Base-by-base conservation (phyloP, 805 yeast species). In the Hanseniaspora osmophila region DNA sequence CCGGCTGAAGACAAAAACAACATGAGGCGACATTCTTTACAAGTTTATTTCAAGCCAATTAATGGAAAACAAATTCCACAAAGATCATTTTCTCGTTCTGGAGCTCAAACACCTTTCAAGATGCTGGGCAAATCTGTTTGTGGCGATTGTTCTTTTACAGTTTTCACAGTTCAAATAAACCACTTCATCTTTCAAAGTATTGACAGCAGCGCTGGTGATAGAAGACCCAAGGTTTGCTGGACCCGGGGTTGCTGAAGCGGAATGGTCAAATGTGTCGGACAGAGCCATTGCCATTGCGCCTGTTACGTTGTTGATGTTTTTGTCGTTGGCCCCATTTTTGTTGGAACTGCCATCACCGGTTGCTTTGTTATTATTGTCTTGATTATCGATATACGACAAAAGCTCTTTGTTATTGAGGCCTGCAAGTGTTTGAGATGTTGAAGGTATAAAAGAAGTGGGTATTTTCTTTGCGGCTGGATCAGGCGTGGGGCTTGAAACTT, bases 91-190 rank as follows among this genome's bases (percentile, higher is more conserved):
- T 51, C 78, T 64, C 22, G 69, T 67, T 47, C 84, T 72, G 11
- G 96, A 83, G 40, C 85, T 84, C 19, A 87, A 62, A 59, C 98
- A 90, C 54, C 95, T 77, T 58, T 87, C 94, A 30, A 90, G 71
- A 63, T 90, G 98, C 38, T 84, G 87, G 2, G 97, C 96, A 69
- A 85, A 88, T 48, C 98, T 68, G 35, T 84, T 81, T 1, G 95
- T 95, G 0, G 95, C 90, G 7, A 90, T 81, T 55, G 80, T 85
- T 47, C 98, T 69, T 16, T 76, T 78, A 62, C 98, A 90, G 52
- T 83, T 81, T 4, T 72, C 70, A 63, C 98, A 90, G 46, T 68
- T 74, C 54, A 86, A 84, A 60, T 87, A 86, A 44, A 46, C 44
- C 6, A 39, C 6, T 37, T 43, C 41, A 3, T 30, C 42, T 22